Percentiles rank a stretch among this genome's conserved stretches.
Conservation (phyloP, 495 filamentous ascomycete species). For the Annulohypoxylon stygium region DNA sequence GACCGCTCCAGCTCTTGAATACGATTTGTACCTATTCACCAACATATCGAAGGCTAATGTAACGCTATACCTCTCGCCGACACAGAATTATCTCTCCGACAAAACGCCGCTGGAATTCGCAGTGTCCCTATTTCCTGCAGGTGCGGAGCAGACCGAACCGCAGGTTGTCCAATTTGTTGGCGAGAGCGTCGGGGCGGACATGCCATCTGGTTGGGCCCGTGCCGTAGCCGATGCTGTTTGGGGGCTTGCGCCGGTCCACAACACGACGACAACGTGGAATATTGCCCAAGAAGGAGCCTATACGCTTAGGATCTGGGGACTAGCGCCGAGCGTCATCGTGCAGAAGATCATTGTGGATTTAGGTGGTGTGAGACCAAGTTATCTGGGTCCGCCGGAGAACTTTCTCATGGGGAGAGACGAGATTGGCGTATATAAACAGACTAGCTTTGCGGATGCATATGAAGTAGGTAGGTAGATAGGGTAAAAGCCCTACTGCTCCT, state of each 20-base stretch:
- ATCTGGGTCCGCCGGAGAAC: constrained; percentile 79
- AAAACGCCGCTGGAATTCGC: constrained; percentile 70
- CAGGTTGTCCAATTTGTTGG: constrained; percentile 67
- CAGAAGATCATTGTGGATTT: constrained; percentile 77
- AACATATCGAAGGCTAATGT: constrained; percentile 66
- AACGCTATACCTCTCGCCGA: constrained; percentile 70
- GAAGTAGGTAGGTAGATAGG: background rate
- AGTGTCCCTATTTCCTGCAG: constrained; percentile 63
- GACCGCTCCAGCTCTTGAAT: constrained; percentile 70
- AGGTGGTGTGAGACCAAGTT: constrained; percentile 74
- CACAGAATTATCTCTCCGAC: constrained; percentile 72
- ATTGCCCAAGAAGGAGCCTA: constrained; percentile 64
- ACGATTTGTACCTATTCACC: constrained; percentile 75
- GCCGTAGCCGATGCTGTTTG: constrained; percentile 72
- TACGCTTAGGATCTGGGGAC: constrained; percentile 70
- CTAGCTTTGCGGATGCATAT: constrained; percentile 56
- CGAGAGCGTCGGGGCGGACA: constrained; percentile 58
- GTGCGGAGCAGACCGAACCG: constrained; percentile 55
- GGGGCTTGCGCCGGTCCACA: constrained; percentile 60
- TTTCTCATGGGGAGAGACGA: constrained; percentile 63
- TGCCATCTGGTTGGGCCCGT: constrained; percentile 69
- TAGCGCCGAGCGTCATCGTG: constrained; percentile 75
- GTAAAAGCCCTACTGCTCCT: background rate
- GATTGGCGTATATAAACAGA: constrained; percentile 56
- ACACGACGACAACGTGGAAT: constrained; percentile 66